Percentiles rank a stretch among this genome's conserved stretches.
Conservation (phyloP, 169 alveolate genomes). For the Eimeria maxima region DNA sequence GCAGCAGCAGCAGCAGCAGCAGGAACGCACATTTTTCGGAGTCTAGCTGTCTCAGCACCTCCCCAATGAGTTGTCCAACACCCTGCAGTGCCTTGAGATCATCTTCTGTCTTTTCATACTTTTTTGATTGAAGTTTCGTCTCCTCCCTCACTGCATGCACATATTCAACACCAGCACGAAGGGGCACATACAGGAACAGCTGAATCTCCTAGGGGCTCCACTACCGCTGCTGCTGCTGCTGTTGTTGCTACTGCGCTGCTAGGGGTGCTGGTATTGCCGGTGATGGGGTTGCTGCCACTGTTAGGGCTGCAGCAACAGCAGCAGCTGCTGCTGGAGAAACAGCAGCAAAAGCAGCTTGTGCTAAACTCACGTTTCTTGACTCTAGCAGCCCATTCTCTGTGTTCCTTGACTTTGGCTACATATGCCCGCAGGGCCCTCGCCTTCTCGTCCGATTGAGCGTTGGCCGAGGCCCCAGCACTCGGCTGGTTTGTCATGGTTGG, state of each 20-base stretch:
- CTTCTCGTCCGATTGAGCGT: constrained; percentile 3
- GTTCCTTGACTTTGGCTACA: constrained; percentile 86
- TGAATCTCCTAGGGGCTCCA: background rate
- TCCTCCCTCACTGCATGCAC: constrained; percentile 55
- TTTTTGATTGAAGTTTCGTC: constrained; percentile 89
- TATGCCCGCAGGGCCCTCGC: constrained; percentile 84
- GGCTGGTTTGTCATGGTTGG: constrained; percentile 32
- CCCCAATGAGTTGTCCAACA: constrained; percentile 99
- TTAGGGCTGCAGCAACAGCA: background rate
- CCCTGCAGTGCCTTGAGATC: constrained; percentile 98
- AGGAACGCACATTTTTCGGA: constrained; percentile 91
- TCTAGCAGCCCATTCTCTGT: constrained; percentile 85
- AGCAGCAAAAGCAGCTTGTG: background rate
- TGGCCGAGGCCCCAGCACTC: constrained; percentile 21
- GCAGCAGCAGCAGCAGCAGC: constrained; percentile 8
- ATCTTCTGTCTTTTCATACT: constrained; percentile 97
- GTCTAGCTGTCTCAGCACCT: constrained; percentile 96
- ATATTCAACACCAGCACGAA: background rate
- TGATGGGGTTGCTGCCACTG: background rate
- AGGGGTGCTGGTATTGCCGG: no score
- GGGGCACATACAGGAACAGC: background rate
- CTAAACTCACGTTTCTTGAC: constrained; percentile 82
- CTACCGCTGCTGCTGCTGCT: constrained; percentile 12
- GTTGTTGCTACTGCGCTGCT: background rate
- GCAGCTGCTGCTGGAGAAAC: background rate